phyloP scores from a whole-genome alignment of 2,329 filamentous ascomycete species.

The Penicillium sp. region DNA sequence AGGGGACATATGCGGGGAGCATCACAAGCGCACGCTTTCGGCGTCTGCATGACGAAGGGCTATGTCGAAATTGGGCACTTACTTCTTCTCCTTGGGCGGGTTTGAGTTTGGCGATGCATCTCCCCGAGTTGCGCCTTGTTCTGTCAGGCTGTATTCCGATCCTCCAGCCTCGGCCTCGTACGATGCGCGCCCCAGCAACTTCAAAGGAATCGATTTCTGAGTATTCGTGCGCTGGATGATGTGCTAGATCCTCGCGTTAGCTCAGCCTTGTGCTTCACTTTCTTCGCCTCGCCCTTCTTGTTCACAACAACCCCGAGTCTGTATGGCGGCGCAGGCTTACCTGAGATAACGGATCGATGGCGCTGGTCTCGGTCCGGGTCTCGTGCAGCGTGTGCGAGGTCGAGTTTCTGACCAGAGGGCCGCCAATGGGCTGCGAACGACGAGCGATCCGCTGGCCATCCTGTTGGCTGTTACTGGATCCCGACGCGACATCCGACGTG shows the following conservation, averaged over 20 bases:
- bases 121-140: slow-evolving; percentile 29
- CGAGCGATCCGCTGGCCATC: slow-evolving; percentile 27
- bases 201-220: slow-evolving; percentile 54
- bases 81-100: slow-evolving; percentile 63
- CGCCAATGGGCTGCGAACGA: slow-evolving; percentile 20
- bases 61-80: slow-evolving; percentile 39
- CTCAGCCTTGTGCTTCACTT: slow-evolving; percentile 5
- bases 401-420: slow-evolving; percentile 25
- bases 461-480: slow-evolving; percentile 29
- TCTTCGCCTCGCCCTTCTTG: background rate
- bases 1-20: background rate
- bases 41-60: too few species aligned
- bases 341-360: slow-evolving; percentile 66
- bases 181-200: slow-evolving; percentile 39
- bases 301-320: background rate
- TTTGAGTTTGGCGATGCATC: slow-evolving; percentile 37
- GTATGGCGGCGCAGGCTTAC: slow-evolving; percentile 38
- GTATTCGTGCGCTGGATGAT: slow-evolving; percentile 67
- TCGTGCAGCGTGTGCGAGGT: slow-evolving; percentile 28
- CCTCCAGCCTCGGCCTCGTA: slow-evolving; percentile 43
- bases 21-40: too few species aligned
- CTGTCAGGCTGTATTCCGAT: slow-evolving; percentile 32
- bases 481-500: slow-evolving; percentile 32
- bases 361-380: slow-evolving; percentile 39
- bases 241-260: slow-evolving; percentile 45